These are phyloP conservation scores for Diplocarpon rosae DNA, from an alignment of 2,329 filamentous ascomycete genomes.

Conservation along the genomic window DNA sequence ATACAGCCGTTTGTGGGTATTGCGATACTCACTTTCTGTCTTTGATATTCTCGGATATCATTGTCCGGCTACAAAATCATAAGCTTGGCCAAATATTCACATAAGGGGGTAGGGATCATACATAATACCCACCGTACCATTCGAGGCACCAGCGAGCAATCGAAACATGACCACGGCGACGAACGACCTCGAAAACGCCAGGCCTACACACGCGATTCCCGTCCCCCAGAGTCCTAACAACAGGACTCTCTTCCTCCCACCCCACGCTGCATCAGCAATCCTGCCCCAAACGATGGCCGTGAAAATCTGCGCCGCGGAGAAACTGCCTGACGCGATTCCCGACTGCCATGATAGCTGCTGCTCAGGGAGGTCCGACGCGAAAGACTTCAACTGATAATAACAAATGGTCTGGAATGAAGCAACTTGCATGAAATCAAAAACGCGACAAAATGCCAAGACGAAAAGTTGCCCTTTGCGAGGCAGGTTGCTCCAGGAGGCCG, in stretches of 20 bases:
- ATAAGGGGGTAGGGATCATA: background rate
- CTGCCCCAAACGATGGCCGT: constrained; percentile 58
- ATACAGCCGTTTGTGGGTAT: background rate
- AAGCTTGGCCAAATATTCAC: background rate
- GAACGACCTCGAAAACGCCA: constrained; percentile 1
- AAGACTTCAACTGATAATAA: constrained; percentile 60
- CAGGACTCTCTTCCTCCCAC: constrained; percentile 46
- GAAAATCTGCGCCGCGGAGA: constrained; percentile 52
- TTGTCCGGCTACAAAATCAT: background rate
- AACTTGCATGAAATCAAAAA: constrained; percentile 4
- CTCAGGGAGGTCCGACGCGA: constrained; percentile 28
- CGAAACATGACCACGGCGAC: background rate
- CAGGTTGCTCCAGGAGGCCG: background rate
- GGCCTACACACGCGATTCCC: background rate
- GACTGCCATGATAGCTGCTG: constrained; percentile 49
- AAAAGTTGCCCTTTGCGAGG: constrained; percentile 2
- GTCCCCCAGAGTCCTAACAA: constrained; percentile 48
- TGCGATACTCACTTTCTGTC: background rate
- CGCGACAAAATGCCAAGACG: constrained; percentile 1
- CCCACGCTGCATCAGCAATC: constrained; percentile 42
- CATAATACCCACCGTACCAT: constrained; percentile 4
- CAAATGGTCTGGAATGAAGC: constrained; percentile 43
- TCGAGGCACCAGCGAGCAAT: constrained; percentile 1
- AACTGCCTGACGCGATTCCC: constrained; percentile 55
- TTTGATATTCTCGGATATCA: constrained; percentile 4